phyloP scores from a whole-genome alignment of 371 early-diverging fungal species.

The Lichtheimia hyalospora region DNA sequence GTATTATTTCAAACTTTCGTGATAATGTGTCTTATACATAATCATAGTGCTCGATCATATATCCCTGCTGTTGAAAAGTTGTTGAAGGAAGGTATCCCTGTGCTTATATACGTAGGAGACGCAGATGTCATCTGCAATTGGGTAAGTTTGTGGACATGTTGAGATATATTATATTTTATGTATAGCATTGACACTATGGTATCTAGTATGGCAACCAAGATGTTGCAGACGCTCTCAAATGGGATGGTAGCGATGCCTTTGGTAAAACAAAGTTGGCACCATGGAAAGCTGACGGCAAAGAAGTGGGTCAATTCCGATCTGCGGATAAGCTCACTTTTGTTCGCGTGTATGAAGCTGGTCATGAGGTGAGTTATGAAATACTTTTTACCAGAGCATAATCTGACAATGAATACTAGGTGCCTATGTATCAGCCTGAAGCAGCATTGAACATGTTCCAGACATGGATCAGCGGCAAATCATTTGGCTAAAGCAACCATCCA shows the following conservation, averaged over 20 bases:
- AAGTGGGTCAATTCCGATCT: slow-evolving; percentile 72
- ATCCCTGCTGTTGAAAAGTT: slow-evolving; percentile 48
- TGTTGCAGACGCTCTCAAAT: slow-evolving; percentile 74
- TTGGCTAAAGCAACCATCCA: no score
- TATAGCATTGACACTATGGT: background rate
- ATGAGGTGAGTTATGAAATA: slow-evolving; percentile 56
- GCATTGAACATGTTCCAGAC: slow-evolving; percentile 52
- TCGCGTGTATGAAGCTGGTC: slow-evolving; percentile 82
- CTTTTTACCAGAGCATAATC: background rate
- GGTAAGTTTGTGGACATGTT: slow-evolving; percentile 9
- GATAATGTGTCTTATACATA: no score
- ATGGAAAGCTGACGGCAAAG: slow-evolving; percentile 13
- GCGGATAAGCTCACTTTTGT: slow-evolving; percentile 74
- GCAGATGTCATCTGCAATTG: slow-evolving; percentile 83
- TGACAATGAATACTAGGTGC: slow-evolving; percentile 30
- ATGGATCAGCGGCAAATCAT: slow-evolving; percentile 33
- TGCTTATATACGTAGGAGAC: slow-evolving; percentile 85
- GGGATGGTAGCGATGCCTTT: slow-evolving; percentile 67
- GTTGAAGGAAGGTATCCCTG: slow-evolving; percentile 74
- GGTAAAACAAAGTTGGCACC: slow-evolving; percentile 25
- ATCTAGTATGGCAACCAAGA: slow-evolving; percentile 83
- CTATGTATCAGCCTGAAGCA: slow-evolving; percentile 60
- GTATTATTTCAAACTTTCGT: no score
- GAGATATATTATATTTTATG: no score
- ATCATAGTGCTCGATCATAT: slow-evolving; percentile 25